phyloP scores from a whole-genome alignment of 176 grass and related monocot species.

The Oryza australiensis region DNA sequence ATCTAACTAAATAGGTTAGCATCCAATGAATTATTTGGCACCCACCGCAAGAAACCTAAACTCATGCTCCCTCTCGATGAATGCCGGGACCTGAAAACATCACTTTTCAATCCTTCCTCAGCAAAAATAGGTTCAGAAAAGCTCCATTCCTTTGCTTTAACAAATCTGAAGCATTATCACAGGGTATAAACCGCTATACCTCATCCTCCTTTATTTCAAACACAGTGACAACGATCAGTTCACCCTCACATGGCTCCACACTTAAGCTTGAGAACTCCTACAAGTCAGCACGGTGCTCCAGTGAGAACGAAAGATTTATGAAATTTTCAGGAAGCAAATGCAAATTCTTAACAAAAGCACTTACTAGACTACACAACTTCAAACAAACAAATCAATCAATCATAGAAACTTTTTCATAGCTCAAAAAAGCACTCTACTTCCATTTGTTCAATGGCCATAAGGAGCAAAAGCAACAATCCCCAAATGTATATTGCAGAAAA shows the following conservation, averaged over 20 bases:
- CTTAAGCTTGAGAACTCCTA: slow-evolving; percentile 94
- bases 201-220: slow-evolving; percentile 87
- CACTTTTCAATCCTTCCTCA: not conserved
- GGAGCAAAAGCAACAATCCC: not conserved
- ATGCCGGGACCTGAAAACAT: slow-evolving; percentile 68
- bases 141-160: not conserved
- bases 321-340: slow-evolving; percentile 1
- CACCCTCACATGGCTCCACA: slow-evolving; percentile 63
- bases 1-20: not conserved
- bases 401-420: slow-evolving; percentile 25
- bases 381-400: slow-evolving; percentile 26
- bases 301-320: slow-evolving; percentile 12
- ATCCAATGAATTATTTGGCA: slow-evolving; percentile 4
- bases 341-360: not conserved
- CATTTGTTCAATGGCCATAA: not conserved
- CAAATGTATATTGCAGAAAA: not conserved
- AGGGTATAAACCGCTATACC: slow-evolving; percentile 33
- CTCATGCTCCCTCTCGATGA: slow-evolving; percentile 89
- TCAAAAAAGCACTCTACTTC: not conserved
- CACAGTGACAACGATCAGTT: slow-evolving; percentile 72
- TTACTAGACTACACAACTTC: not conserved
- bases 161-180: not conserved
- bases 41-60: slow-evolving; percentile 90
- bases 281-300: slow-evolving; percentile 28
- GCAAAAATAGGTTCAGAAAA: not conserved